Conservation (phyloP, 2,329 filamentous ascomycete species). For the Fusarium dlaminii region DNA sequence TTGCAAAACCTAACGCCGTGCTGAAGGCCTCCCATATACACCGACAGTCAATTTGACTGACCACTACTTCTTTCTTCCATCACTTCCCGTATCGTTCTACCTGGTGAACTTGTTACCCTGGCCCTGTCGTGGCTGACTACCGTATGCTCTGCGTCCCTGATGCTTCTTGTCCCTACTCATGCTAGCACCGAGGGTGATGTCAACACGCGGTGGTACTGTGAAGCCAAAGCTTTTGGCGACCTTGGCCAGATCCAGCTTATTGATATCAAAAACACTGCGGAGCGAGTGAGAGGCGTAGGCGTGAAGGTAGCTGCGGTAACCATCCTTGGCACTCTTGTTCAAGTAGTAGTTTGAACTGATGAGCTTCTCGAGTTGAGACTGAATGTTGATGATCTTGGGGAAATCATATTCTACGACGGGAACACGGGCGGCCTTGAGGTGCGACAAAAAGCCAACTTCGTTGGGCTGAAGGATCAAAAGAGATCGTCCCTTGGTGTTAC, state of each 20-base stretch:
- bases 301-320: constrained; percentile 91
- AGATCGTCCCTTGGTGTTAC: constrained; percentile 83
- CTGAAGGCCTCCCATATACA: constrained; percentile 39
- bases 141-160: constrained; percentile 73
- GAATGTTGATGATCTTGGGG: constrained; percentile 90
- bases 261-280: constrained; percentile 75
- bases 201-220: constrained; percentile 79
- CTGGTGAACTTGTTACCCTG: constrained; percentile 38
- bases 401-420: constrained; percentile 98
- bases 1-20: constrained; percentile 45
- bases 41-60: constrained; percentile 25
- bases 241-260: constrained; percentile 84
- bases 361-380: constrained; percentile 91
- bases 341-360: constrained; percentile 97
- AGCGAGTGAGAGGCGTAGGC: constrained; percentile 83
- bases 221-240: constrained; percentile 88
- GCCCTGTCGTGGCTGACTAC: constrained; percentile 77
- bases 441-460: constrained; percentile 90
- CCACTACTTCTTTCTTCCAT: constrained; percentile 6
- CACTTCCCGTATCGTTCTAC: constrained; percentile 15
- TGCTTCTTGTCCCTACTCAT: constrained; percentile 75
- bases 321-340: constrained; percentile 82
- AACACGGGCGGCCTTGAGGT: constrained; percentile 90
- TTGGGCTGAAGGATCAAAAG: constrained; percentile 93
- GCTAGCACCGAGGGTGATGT: constrained; percentile 83